These are phyloP conservation scores for Ogataea polymorpha DNA, from an alignment of 805 yeast species.

Conservation along the genomic window DNA sequence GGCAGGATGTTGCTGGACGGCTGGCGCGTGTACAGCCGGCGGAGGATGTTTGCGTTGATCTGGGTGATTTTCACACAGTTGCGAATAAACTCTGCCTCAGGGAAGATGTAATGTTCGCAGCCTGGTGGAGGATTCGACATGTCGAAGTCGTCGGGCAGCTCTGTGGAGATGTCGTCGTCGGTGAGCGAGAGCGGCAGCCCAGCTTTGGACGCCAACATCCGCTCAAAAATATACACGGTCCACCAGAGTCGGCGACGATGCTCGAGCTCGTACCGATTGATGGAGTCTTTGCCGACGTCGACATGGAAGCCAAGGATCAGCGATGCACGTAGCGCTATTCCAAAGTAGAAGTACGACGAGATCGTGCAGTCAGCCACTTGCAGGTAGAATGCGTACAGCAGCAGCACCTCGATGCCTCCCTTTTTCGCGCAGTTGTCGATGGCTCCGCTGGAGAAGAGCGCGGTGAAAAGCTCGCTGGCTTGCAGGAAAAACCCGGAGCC, in stretches of 20 bases:
- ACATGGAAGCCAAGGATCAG: constrained; percentile 78
- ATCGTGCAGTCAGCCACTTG: constrained; percentile 85
- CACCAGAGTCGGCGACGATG: constrained; percentile 42
- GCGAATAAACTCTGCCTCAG: constrained; percentile 72
- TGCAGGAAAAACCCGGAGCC: constrained; percentile 78
- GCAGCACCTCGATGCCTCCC: constrained; percentile 74
- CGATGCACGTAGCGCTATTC: constrained; percentile 69
- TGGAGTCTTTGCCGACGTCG: constrained; percentile 65
- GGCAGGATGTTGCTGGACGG: constrained; percentile 76
- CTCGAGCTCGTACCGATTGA: constrained; percentile 51
- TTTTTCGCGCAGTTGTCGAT: constrained; percentile 73
- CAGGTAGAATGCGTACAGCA: constrained; percentile 71
- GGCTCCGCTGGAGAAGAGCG: constrained; percentile 75
- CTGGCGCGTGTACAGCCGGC: constrained; percentile 69
- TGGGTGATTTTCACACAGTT: constrained; percentile 78
- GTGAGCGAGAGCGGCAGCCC: constrained; percentile 78
- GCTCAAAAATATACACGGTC: constrained; percentile 43
- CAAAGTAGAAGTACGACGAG: constrained; percentile 77
- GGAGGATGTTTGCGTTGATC: constrained; percentile 69
- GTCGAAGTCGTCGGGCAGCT: constrained; percentile 69
- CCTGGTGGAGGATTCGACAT: constrained; percentile 59
- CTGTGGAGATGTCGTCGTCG: constrained; percentile 78
- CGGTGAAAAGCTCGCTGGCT: constrained; percentile 76
- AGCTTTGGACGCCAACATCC: constrained; percentile 80
- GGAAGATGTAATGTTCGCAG: constrained; percentile 65